A percentile compares a stretch with the other conserved stretches of the same genome.
These are phyloP conservation scores for Aspergillus costaricaensis DNA, from an alignment of 2,329 filamentous ascomycete genomes.

Conservation along the genomic window DNA sequence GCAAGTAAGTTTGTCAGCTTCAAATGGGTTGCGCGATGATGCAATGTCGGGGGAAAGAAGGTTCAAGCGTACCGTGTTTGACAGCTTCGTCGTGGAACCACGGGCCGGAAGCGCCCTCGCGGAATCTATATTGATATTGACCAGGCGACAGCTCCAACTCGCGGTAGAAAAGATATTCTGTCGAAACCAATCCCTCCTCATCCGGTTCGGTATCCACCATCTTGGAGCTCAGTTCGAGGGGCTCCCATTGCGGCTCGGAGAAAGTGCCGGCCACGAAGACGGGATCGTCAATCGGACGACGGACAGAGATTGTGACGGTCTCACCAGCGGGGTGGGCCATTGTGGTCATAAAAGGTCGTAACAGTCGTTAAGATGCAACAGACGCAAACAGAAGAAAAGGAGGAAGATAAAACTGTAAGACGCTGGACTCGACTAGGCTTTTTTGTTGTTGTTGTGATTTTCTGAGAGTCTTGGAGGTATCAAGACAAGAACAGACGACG, in stretches of 20 bases:
- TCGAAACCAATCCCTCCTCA: slow-evolving; percentile 20
- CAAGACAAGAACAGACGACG: slow-evolving; percentile 10
- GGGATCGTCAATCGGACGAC: slow-evolving; percentile 28
- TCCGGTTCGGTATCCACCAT: slow-evolving; percentile 18
- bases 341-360: slow-evolving; percentile 22
- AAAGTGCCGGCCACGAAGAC: slow-evolving; percentile 32
- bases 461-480: neutral
- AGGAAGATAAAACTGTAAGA: slow-evolving; percentile 6
- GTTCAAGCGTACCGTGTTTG: slow-evolving; percentile 27
- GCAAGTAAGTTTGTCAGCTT: slow-evolving; percentile 5
- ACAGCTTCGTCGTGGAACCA: slow-evolving; percentile 32
- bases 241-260: slow-evolving; percentile 32
- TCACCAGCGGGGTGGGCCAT: slow-evolving; percentile 25
- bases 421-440: neutral
- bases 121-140: slow-evolving; percentile 31
- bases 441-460: neutral
- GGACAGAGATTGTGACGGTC: slow-evolving; percentile 31
- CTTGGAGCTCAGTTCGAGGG: slow-evolving; percentile 28
- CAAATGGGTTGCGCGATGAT: neutral
- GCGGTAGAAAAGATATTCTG: slow-evolving; percentile 25
- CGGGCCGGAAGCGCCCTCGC: slow-evolving; percentile 23
- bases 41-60: neutral
- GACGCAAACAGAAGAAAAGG: slow-evolving; percentile 24
- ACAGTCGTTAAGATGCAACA: slow-evolving; percentile 22
- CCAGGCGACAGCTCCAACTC: slow-evolving; percentile 23